Conservation (phyloP, 2,329 filamentous ascomycete genomes). For the Penicillium verrucosum region DNA sequence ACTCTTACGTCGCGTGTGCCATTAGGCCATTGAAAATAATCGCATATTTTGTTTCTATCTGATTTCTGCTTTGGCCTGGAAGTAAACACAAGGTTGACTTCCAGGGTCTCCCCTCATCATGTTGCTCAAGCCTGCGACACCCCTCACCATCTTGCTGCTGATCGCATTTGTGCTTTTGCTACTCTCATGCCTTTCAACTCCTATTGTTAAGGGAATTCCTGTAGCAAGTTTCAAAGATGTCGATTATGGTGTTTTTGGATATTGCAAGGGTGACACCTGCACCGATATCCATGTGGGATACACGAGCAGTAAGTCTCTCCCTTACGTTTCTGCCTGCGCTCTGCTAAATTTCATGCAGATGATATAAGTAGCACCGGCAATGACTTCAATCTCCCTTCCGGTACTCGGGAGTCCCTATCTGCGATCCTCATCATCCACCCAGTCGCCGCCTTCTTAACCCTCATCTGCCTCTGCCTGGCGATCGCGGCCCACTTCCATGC, state of each 20-base stretch:
- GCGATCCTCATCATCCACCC: slow-evolving; percentile 90
- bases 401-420: slow-evolving; percentile 67
- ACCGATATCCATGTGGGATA: slow-evolving; percentile 79
- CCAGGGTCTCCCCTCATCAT: slow-evolving; percentile 32
- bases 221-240: slow-evolving; percentile 73
- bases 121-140: slow-evolving; percentile 90
- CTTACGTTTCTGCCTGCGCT: slow-evolving; percentile 12
- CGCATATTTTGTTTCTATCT: neutral
- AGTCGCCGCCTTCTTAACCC: slow-evolving; percentile 77
- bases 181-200: slow-evolving; percentile 84
- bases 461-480: slow-evolving; percentile 79
- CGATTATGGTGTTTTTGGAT: slow-evolving; percentile 91
- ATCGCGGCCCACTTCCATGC: slow-evolving; percentile 79
- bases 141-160: slow-evolving; percentile 79
- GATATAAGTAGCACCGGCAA: slow-evolving; percentile 41
- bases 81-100: neutral
- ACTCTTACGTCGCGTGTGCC: neutral
- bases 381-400: slow-evolving; percentile 64
- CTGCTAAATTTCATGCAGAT: slow-evolving; percentile 21
- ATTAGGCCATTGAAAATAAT: neutral
- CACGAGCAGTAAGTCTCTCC: slow-evolving; percentile 64
- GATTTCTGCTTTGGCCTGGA: neutral
- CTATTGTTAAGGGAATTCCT: slow-evolving; percentile 80
- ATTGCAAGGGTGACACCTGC: slow-evolving; percentile 66
- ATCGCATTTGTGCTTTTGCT: slow-evolving; percentile 81